Evolutionary conservation across 371 early-diverging fungal species (phyloP), one percentile per base, ranked within the genome.

Genomic region (Mucor piriformis): DNA sequence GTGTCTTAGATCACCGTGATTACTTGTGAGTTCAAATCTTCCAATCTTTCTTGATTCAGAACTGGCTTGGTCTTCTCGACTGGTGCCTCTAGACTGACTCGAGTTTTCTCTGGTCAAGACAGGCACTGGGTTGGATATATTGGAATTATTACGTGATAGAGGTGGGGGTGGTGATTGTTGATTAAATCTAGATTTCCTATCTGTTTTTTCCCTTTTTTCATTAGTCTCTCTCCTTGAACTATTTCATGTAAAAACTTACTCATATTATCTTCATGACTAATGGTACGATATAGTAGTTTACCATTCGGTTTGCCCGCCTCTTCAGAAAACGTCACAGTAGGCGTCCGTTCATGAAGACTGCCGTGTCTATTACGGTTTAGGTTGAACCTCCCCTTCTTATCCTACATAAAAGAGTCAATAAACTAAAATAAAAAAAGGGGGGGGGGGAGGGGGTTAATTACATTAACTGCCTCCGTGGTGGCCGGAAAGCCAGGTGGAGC

Each of bases 41-140:
- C 72, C 73, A 23, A 63, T 48, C 34, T 69, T 72, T 53, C 63
- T 58, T 0, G 54, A 57, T 54, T 72, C 73, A 21, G 44, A 44
- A 4, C 32, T 32, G 11, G 21, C 13, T 21, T 37, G 12, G 34
- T 54, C 46, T 42, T 50, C 25, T 16, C 56, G 46, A 43, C 40
- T 48, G 11, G 51, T 57, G 6, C 37, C 35, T 24, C 54, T 56
- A 11, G 67, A 52, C 20, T 59, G 62, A 0, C 40, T 35, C 2
- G 52, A 52, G 20, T 38, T 44, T 8, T 43, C 43, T 44, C 55
- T 43, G 20, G 49, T 52, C 20, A 54, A 3, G 34, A n/a, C 20
- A 8, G 29, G 8, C 3, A 52, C 59, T 13, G 55, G 25, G 18
- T 21, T 46, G 10, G 64, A 55, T 25, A 53, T 34, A 23, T 50